Evolutionary conservation across 148 eudicot species (phyloP), one percentile per base, ranked within the genome.

Genomic region (Suaeda aralocaspica): DNA sequence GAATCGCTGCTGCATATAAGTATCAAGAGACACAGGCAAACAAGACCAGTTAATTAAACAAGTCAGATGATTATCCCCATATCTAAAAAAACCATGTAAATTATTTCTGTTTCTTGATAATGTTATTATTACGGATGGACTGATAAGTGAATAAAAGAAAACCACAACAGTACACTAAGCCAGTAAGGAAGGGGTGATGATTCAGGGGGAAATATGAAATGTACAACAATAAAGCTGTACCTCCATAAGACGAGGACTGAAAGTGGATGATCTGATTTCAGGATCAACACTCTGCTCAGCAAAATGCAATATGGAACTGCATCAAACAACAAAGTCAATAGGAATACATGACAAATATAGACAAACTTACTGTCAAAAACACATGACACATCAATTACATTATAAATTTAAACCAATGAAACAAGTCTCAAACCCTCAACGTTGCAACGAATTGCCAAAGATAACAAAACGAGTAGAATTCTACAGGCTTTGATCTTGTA

Each of bases 171-270:
- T 58, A 55, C 21, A 45, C 42, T 64, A 61, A 60, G 67, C 65
- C 21, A 45, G 56, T 64, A 61, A 60, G 67, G 49, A 62, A 3
- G 42, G 6, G 69, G 48, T 45, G 63, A 34, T 24, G 49, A 45
- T 45, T 15, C 22, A 25, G 30, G 5, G 31, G 34, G 16, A 59
- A 14, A 19, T 25, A 21, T 21, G 36, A 39, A 44, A 70, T 9
- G 63, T 6, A 42, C 22, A 55, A 60, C 18, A 29, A 34, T 39
- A 67, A 42, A 3, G 52, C 11, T 58, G 21, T 76, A 91, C 99
- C 97, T 94, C 99, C 99, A 91, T 86, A 53, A 94, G 92, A n/a
- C 99, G 92, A 76, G 99, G 99, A 81, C 97, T 94, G 75, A 94
- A 94, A 78, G 78, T 78, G 72, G 90, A 82, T 60, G 85, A 79